Conservation (phyloP, 1,139 yeast genomes). For the Casaregolazyma lundiana region DNA sequence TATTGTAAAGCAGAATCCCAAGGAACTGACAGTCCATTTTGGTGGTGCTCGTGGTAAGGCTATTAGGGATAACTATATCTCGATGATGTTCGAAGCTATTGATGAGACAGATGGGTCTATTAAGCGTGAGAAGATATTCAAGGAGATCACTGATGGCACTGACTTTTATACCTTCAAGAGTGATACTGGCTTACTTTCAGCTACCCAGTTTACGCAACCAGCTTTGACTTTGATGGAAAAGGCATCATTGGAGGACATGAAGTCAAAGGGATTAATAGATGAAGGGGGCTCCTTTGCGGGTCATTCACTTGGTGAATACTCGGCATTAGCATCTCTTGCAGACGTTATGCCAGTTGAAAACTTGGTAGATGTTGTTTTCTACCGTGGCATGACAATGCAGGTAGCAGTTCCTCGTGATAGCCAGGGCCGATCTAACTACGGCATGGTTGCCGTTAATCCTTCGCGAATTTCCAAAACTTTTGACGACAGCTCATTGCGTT, state of each 20-base stretch:
- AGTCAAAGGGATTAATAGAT: constrained; percentile 91
- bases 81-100: constrained; percentile 96
- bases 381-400: constrained; percentile 99
- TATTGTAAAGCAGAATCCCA: constrained; percentile 93
- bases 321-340: constrained; percentile 94
- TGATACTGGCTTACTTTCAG: constrained; percentile 92
- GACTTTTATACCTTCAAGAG: constrained; percentile 85
- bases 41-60: constrained; percentile 98
- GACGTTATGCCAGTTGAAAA: constrained; percentile 99
- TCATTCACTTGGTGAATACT: constrained; percentile 98
- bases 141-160: constrained; percentile 76
- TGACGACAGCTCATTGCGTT: constrained; percentile 88
- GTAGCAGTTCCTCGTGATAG: constrained; percentile 98
- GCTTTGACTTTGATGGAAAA: constrained; percentile 99
- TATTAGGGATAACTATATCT: constrained; percentile 88
- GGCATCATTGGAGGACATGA: constrained; percentile 97
- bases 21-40: constrained; percentile 89
- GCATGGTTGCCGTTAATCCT: constrained; percentile 99
- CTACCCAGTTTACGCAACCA: constrained; percentile 99
- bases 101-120: constrained; percentile 73
- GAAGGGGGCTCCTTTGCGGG: constrained; percentile 95
- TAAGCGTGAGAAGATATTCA: constrained; percentile 91
- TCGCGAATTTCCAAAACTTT: constrained; percentile 85
- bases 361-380: constrained; percentile 95
- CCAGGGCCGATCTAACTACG: constrained; percentile 92